Conservation (phyloP, 768 basidiomycete genomes). For the Mycena chlorophos region DNA sequence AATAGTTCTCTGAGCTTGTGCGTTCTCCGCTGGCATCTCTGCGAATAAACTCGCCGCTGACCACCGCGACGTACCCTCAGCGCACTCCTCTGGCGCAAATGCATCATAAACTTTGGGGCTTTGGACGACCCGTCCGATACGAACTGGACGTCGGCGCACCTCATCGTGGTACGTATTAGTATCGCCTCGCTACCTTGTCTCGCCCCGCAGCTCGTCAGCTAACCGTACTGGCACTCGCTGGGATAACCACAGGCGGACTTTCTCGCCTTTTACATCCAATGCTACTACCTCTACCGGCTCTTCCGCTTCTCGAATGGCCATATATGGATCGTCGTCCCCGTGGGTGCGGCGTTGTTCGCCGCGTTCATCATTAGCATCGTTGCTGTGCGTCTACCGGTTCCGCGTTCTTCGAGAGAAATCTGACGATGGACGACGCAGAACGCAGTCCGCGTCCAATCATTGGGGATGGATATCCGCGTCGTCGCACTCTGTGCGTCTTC, state of each 20-base stretch:
- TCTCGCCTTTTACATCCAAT: constrained; percentile 1
- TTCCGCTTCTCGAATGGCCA: background rate
- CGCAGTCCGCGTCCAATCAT: no score
- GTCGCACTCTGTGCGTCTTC: no score
- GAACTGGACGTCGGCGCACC: background rate
- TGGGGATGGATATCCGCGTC: no score
- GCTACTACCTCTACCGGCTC: background rate
- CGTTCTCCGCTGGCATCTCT: background rate
- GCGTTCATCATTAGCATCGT: background rate
- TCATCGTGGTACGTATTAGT: background rate
- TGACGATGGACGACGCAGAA: no score
- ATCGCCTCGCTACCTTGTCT: background rate
- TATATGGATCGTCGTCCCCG: background rate
- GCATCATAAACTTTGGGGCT: background rate
- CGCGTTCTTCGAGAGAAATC: background rate
- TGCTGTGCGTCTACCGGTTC: background rate
- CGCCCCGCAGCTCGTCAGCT: no score
- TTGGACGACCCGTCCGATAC: background rate
- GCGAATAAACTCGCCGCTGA: background rate
- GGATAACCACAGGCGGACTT: no score
- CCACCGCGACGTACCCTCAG: background rate
- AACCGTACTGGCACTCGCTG: no score
- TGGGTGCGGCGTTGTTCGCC: background rate
- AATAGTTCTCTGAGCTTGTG: background rate
- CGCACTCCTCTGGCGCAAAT: background rate